Conservation (phyloP, 148 eudicot species). For the Arbutus unedo region DNA sequence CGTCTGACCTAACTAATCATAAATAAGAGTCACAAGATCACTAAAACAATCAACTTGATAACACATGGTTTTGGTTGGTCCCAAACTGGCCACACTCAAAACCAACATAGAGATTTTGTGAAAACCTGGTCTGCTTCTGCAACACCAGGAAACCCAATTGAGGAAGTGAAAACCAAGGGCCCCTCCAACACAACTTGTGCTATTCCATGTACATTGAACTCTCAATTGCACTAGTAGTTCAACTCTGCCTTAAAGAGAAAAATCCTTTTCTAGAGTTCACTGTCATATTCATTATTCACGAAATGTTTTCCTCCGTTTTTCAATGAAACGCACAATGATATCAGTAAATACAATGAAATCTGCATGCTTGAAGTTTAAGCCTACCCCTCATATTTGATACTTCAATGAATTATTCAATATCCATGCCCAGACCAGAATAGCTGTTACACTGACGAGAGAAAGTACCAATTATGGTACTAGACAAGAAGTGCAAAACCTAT, state of each 20-base stretch:
- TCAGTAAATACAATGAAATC: background rate
- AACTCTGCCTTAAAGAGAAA: background rate
- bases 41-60: background rate
- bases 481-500: background rate
- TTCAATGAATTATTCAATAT: background rate
- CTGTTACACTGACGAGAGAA: background rate
- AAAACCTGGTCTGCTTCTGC: background rate
- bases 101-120: background rate
- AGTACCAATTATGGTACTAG: background rate
- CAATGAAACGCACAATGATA: background rate
- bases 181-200: background rate
- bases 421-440: background rate
- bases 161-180: background rate
- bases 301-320: background rate
- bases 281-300: background rate
- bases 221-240: conserved; percentile 1
- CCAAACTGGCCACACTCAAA: background rate
- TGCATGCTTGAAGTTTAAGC: background rate
- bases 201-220: background rate
- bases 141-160: background rate
- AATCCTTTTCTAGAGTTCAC: background rate
- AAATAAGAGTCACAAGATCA: background rate
- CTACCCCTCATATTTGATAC: background rate
- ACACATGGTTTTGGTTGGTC: background rate
- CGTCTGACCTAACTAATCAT: background rate